Evolutionary conservation across 768 basidiomycete species (phyloP), one percentile per base, ranked within the genome.

Genomic region (Xanthoconium stramineum): DNA sequence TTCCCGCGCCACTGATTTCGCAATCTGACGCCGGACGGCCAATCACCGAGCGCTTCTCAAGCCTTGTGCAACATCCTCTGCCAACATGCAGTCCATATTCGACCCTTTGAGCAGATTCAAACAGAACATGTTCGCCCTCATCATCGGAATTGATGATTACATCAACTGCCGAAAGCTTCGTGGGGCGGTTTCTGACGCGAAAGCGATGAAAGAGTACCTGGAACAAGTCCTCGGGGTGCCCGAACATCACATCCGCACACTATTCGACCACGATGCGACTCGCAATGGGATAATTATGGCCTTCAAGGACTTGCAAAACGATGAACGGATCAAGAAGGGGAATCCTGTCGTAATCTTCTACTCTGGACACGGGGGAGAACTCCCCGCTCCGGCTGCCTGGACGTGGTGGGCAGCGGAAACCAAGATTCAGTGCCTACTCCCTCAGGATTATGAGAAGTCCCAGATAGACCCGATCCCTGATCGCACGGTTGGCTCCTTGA

Each of bases 121-220:
- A 20, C 35, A 33, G 19, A 56, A 20, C 20, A 47, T 35, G 47
- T 74, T 76, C 14, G 76, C 76, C 10, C 66, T 80, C 28, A 66
- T 78, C 47, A 75, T 80, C 40, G 79, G 78, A 13, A 78, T 80
- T 47, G 71, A 79, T 54, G 38, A 68, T 40, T 80, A 80, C 47
- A 35, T 24, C 32, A 56, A 61, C 35, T 63, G 66, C 53, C 24
- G 29, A 6, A 61, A 71, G 46, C 72, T 80, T 47, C 52, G 39
- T 11, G 74, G 71, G 19, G 77, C 77, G 6, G 72, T 72, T 7
- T 58, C 62, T 7, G 80, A 80, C 53, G 78, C 79, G 0, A 65
- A 75, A 53, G 68, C 69, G 8, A 67, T 80, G 45, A 66, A 69
- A 46, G 36, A 61, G 2, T 79, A 72, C 56, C 60, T 80, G 15